phyloP scores from a whole-genome alignment of 306 rosid genomes.

The Lupinus albus region DNA sequence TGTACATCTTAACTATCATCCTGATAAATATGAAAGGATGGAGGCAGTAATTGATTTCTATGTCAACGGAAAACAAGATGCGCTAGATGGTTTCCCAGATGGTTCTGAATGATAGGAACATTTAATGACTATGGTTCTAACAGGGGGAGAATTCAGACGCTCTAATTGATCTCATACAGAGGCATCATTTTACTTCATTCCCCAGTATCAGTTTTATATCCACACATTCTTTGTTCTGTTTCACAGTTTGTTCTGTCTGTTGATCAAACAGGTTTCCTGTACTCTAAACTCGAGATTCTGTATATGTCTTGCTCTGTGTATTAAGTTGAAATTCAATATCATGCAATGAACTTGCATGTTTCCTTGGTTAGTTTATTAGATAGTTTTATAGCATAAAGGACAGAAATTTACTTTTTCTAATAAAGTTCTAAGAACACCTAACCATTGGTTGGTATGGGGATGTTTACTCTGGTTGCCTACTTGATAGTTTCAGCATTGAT shows the following conservation, averaged over 20 bases:
- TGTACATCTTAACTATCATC: slow-evolving; percentile 84
- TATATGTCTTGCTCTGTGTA: slow-evolving; percentile 22
- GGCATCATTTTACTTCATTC: slow-evolving; percentile 34
- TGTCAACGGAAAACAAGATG: slow-evolving; percentile 69
- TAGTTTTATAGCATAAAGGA: background rate
- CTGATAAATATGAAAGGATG: slow-evolving; percentile 78
- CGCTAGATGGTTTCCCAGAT: slow-evolving; percentile 71
- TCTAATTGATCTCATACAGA: slow-evolving; percentile 37
- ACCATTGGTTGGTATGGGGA: slow-evolving; percentile 8
- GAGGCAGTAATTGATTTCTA: slow-evolving; percentile 80
- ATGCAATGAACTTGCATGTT: slow-evolving; percentile 14
- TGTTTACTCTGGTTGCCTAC: slow-evolving; percentile 8
- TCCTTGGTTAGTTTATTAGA: background rate
- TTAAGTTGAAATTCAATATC: slow-evolving; percentile 20
- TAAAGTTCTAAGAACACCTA: background rate
- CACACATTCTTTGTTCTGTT: slow-evolving; percentile 27
- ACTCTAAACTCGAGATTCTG: slow-evolving; percentile 25
- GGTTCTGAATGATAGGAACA: slow-evolving; percentile 56
- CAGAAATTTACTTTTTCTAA: slow-evolving; percentile 3
- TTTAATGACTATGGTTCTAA: slow-evolving; percentile 26
- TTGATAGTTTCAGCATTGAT: slow-evolving; percentile 14
- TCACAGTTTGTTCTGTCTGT: slow-evolving; percentile 28
- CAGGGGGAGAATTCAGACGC: slow-evolving; percentile 26
- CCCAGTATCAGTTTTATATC: slow-evolving; percentile 33
- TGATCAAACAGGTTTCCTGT: slow-evolving; percentile 30